Conservation (phyloP, 352 stramenopile species). For the Pythium apleroticum region DNA sequence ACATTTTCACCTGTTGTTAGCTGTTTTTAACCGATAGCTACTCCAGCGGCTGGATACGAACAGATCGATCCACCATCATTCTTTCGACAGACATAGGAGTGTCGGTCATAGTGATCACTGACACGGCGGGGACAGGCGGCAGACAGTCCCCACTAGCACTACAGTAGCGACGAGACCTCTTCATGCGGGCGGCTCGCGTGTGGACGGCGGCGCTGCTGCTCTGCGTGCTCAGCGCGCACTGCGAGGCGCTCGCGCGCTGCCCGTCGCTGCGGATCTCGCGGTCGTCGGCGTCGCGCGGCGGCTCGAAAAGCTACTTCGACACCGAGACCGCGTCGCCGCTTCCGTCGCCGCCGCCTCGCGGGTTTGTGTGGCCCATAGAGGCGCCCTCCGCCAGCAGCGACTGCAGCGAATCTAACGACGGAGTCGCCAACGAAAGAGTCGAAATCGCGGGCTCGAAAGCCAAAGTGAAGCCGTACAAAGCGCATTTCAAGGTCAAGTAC, state of each 20-base stretch:
- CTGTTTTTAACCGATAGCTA: too few relatives aligned
- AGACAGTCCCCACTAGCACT: too few relatives aligned
- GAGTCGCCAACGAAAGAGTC: too few relatives aligned
- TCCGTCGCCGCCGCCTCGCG: neutral
- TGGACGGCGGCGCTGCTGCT: neutral
- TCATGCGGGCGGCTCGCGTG: neutral
- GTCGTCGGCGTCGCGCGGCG: slow-evolving; percentile 1
- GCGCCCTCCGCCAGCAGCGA: neutral
- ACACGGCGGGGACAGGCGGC: too few relatives aligned
- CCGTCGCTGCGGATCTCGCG: slow-evolving; percentile 16
- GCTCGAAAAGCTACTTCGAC: slow-evolving; percentile 11
- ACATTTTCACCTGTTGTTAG: too few relatives aligned
- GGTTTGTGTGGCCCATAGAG: slow-evolving; percentile 2
- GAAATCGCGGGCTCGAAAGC: neutral
- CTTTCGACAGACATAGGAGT: too few relatives aligned
- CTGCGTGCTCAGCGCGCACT: neutral
- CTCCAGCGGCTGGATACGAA: too few relatives aligned
- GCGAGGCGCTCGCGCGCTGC: neutral
- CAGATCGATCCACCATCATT: too few relatives aligned
- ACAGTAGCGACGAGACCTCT: too few relatives aligned
- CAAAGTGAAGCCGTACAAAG: neutral
- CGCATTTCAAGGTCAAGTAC: neutral
- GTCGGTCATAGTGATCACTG: too few relatives aligned
- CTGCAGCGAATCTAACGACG: neutral
- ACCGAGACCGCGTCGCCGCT: neutral